These are phyloP conservation scores for Melanomma pulvis-pyrius DNA, from an alignment of 495 filamentous ascomycete genomes.

Conservation along the genomic window DNA sequence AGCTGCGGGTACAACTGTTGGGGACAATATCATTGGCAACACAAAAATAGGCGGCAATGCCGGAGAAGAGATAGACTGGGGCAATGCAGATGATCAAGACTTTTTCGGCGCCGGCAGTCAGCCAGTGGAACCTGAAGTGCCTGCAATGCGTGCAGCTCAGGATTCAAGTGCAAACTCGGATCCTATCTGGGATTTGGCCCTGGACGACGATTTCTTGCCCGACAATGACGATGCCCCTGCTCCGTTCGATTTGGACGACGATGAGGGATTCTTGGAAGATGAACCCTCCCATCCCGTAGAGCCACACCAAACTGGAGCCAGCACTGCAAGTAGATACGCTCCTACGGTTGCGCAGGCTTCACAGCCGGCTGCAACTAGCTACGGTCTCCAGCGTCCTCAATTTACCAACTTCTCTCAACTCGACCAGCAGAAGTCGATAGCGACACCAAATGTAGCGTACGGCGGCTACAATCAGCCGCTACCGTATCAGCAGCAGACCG, in stretches of 20 bases:
- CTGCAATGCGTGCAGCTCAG: not conserved
- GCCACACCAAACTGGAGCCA: constrained; percentile 7
- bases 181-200: constrained; percentile 79
- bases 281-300: constrained; percentile 17
- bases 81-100: constrained; percentile 26
- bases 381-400: constrained; percentile 28
- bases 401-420: constrained; percentile 40
- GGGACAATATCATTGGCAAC: constrained; percentile 20
- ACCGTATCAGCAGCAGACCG: constrained; percentile 51
- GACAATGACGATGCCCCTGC: constrained; percentile 62
- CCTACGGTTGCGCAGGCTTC: constrained; percentile 15
- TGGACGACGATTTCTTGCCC: constrained; percentile 77
- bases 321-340: constrained; percentile 26
- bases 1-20: constrained; percentile 19
- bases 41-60: constrained; percentile 25
- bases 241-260: constrained; percentile 68
- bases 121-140: not conserved
- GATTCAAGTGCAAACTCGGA: constrained; percentile 58
- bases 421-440: constrained; percentile 20
- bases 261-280: constrained; percentile 72
- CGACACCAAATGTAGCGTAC: constrained; percentile 18
- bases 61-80: constrained; percentile 37
- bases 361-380: constrained; percentile 19
- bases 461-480: constrained; percentile 37
- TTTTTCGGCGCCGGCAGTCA: constrained; percentile 17